These are phyloP conservation scores for Populus deltoides DNA, from an alignment of 345 rosid species.

Conservation along the genomic window DNA sequence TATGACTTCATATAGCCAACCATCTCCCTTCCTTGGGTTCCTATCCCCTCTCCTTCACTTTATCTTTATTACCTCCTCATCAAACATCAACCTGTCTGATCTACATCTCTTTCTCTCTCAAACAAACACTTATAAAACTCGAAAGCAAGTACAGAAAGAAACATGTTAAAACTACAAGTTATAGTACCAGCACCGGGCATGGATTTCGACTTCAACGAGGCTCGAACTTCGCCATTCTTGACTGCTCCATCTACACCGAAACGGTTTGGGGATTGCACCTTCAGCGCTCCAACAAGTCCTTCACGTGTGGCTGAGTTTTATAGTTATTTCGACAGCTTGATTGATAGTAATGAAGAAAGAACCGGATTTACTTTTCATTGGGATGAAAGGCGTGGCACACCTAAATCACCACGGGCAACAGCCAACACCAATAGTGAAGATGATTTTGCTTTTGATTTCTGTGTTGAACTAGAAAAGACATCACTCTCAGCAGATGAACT, in stretches of 20 bases:
- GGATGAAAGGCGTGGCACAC: slow-evolving; percentile 8
- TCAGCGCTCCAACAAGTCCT: slow-evolving; percentile 84
- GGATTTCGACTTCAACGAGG: slow-evolving; percentile 56
- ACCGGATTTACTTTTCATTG: neutral
- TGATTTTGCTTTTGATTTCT: slow-evolving; percentile 37
- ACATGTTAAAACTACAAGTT: slow-evolving; percentile 41
- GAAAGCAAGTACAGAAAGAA: neutral
- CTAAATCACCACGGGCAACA: neutral
- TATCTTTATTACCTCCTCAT: neutral
- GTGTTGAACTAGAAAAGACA: slow-evolving; percentile 8
- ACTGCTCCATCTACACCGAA: slow-evolving; percentile 70
- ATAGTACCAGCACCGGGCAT: slow-evolving; percentile 36
- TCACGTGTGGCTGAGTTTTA: slow-evolving; percentile 54
- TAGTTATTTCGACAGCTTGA: slow-evolving; percentile 36
- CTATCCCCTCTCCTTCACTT: neutral
- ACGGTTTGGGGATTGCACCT: slow-evolving; percentile 50
- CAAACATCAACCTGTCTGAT: neutral
- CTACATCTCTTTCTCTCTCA: neutral
- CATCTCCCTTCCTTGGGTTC: neutral
- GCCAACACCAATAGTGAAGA: neutral
- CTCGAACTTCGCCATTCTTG: slow-evolving; percentile 34
- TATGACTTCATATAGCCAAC: slow-evolving; percentile 8
- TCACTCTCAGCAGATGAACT: slow-evolving; percentile 30
- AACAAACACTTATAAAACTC: neutral
- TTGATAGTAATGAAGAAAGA: slow-evolving; percentile 1